Percentiles rank a stretch among this genome's conserved stretches.
Conservation (phyloP, 805 yeast species). For the Saccharomycopsis oosterbeekiorum region DNA sequence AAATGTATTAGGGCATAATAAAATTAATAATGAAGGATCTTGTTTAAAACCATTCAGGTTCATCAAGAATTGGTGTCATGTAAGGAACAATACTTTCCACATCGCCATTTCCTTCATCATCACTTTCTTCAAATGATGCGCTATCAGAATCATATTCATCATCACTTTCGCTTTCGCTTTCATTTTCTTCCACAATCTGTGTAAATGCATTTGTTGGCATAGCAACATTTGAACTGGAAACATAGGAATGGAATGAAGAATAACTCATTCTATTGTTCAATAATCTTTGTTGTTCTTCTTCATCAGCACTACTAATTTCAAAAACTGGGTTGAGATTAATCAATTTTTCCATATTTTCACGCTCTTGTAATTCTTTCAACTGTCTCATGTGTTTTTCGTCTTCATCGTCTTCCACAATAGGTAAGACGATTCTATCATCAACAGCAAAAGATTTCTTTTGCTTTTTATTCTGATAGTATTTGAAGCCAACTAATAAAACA, state of each 20-base stretch:
- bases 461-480: conserved; percentile 22
- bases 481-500: conserved; percentile 23
- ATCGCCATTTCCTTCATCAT: background rate
- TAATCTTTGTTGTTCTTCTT: conserved; percentile 7
- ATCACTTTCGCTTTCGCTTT: conserved; percentile 4
- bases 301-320: background rate
- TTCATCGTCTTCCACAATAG: conserved; percentile 16
- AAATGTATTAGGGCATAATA: background rate
- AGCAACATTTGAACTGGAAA: conserved; percentile 5
- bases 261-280: conserved; percentile 19
- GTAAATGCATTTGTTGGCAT: background rate
- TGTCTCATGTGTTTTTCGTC: background rate
- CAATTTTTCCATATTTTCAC: conserved; percentile 3
- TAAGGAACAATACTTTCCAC: conserved; percentile 5
- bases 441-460: conserved; percentile 14
- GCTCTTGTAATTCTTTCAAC: background rate
- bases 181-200: conserved; percentile 2
- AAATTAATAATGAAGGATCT: background rate
- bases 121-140: conserved; percentile 1
- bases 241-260: conserved; percentile 14
- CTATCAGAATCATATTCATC: conserved; percentile 3
- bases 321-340: conserved; percentile 17
- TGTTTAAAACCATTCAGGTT: conserved; percentile 6
- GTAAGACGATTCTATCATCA: conserved; percentile 17
- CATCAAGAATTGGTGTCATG: conserved; percentile 4